Evolutionary conservation across 768 basidiomycete species (phyloP), one percentile per base, ranked within the genome.

Genomic region (Tulasnella sp.): DNA sequence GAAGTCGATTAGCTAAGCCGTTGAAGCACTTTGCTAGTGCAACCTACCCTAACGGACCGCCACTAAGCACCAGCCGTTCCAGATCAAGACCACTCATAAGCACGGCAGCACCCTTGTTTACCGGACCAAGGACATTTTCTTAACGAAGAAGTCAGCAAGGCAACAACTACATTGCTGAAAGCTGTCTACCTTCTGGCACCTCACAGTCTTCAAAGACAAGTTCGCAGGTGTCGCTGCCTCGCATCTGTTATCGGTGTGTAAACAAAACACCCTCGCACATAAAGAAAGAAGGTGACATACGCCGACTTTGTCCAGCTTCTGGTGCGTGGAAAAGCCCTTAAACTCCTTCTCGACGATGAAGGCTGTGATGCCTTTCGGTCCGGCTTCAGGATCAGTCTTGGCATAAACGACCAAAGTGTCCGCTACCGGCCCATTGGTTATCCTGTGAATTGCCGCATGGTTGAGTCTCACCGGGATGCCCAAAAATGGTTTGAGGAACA

Each of bases 51-150:
- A 98, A 88, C 14, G 96, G 97, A 40, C 97, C 97, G 44, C 96
- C 96, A 79, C 93, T 94, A 62, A 98, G 87, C 27, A 98, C 96
- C 24, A 98, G 89, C 39, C 96, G 91, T 84, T 98, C 96, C 58
- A 97, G 88, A 84, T 98, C 96, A 40, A 98, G 87, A 1, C 96
- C 97, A 34, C 94, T 95, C 97, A 98, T 98, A 52, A 98, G 90
- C 12, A 98, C 96, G 0, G 88, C 89, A 4, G 91, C 96, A 2
- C 97, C 97, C 82, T 90, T 89, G 84, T 94, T 89, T 2, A 97
- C 87, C 73, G 89, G 85, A 12, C 96, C 97, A 10, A 97, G 90
- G 38, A 97, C 91, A 83, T 96, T 97, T 84, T 91, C 94, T 44
- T 96, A 82, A 12, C 62, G 27, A 74, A 8, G 12, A 44, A n/a